Percentiles rank a stretch among this genome's conserved stretches.
Evolutionary conservation across 2,329 filamentous ascomycete genomes (phyloP).

Genomic region (Aspergillus ochraceus): DNA sequence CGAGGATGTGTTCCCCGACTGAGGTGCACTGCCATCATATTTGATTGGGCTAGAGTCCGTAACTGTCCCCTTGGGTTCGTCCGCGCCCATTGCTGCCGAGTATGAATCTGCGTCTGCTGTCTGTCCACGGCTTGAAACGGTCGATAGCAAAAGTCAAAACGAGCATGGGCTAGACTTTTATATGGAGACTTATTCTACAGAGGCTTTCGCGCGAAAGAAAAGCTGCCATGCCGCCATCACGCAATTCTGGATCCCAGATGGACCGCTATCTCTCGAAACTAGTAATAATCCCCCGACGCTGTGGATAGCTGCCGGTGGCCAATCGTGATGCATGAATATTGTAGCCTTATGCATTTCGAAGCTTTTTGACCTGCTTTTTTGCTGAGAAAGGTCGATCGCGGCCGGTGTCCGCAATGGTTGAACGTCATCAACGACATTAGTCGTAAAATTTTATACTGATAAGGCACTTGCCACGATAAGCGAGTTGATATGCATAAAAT

Average conservation of each 20-base stretch:
- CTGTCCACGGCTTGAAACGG: neutral
- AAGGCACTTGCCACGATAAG: neutral
- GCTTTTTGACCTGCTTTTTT: neutral
- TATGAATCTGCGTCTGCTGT: neutral
- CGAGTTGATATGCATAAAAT: neutral
- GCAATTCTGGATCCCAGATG: constrained; percentile 12
- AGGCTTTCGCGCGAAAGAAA: neutral
- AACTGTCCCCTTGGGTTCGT: constrained; percentile 13
- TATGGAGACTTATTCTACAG: neutral
- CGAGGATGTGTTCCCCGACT: constrained; percentile 16
- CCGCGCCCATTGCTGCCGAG: constrained; percentile 14
- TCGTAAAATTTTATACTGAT: neutral
- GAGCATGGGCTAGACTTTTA: neutral
- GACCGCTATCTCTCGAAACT: constrained; percentile 1
- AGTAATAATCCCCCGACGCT: neutral
- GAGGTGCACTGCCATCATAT: constrained; percentile 13
- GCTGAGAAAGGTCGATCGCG: neutral
- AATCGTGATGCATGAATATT: neutral
- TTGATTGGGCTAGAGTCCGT: constrained; percentile 5
- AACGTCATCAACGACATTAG: neutral
- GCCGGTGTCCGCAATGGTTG: neutral
- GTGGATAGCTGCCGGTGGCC: constrained; percentile 7
- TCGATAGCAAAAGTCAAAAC: neutral
- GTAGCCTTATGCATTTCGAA: neutral
- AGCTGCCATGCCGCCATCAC: constrained; percentile 11